Base-by-base conservation (phyloP, 2,329 filamentous ascomycete genomes). In the Albifimbria verrucaria region DNA sequence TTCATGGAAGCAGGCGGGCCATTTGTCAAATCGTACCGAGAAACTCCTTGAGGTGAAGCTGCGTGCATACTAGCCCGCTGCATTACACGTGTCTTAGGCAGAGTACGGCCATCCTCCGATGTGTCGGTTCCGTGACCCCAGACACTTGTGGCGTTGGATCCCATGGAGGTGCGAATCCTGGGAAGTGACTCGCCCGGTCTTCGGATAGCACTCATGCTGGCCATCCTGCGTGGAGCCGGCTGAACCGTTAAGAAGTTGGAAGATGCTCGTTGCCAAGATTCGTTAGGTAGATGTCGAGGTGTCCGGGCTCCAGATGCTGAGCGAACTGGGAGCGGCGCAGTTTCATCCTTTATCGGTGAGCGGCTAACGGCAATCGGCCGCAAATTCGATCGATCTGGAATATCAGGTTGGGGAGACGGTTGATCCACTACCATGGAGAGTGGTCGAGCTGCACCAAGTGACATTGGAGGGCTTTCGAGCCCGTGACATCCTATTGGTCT, bases 351-450 rank as follows among this genome's bases (percentile, higher is more conserved):
- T 39, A 52, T 52, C 5, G 57, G 51, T 17, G 45, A 49, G 2
- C 49, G 41, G 26, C 36, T 43, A 10, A 12, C 54, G 53, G 22
- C 50, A 52, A 44, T 66, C 58, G 15, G 57, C 61, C 12, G 32
- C 32, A 39, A 71, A 7, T 64, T 64, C 20, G 69, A 67, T 18
- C 68, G 59, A 22, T 66, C 60, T 2, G 64, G 58, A 11, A 62
- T 54, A 10, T 63, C 62, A 12, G 58, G 52, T 20, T 54, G 58
- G 1, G 78, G 77, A 0, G 80, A 80, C 0, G 79, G 78, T 45
- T 80, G 75, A 53, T 84, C 81, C 49, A 76, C 66, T 2, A 83
- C 79, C 46, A 80, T 75, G 1, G 81, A 84, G 10, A 83, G 65
- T 2, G 80, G 78, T 6, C 79, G 73, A 2, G 79, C 74, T 54